Base-by-base conservation (phyloP, 129 eudicot species). In the Helianthus tuberosus region DNA sequence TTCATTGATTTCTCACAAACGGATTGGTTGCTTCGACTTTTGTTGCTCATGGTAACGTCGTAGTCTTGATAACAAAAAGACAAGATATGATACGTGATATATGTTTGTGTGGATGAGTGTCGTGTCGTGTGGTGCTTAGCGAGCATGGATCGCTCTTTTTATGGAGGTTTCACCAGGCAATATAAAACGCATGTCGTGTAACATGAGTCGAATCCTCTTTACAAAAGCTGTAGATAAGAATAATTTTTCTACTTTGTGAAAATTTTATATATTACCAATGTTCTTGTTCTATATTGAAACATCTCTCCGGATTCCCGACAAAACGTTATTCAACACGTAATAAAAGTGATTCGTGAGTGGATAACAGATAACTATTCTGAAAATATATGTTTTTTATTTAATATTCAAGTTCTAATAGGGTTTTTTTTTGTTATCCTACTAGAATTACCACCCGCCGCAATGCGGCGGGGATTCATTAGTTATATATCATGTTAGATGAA, bases 1-100 rank as follows among this genome's bases (percentile, higher is more conserved):
- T 80, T 72, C 88, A 84, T 84, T 14, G 85, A 80, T 39, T 63
- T 84, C 80, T 84, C 85, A 63, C 88, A 84, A 29, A 80, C 64
- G 41, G 88, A 80, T 43, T 55, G 46, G 39, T 72, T 73, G 66
- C 64, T 53, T 84, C 75, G 77, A 54, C 62, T 54, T 57, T 84
- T 80, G 74, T 48, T 80, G 64, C 20, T 77, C 88, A 80, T 84
- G 75, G 69, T 69, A 60, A 64, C 36, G 14, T 61, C 53, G 47
- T 43, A 43, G 47, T 72, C 29, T 29, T 32, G 38, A 61, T 66
- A 14, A 53, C 63, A 5, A 49, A 48, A 16, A 62, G n/a, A 53
- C 49, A 60, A 20, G 15, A 39, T 39, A 39, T 1, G 59, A 44
- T 13, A 29, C 48, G 14, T 44, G 8, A 6, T 14, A 14, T 57